phyloP scores from a whole-genome alignment of 176 grass and related monocot genomes.

The Microstegium vimineum region DNA sequence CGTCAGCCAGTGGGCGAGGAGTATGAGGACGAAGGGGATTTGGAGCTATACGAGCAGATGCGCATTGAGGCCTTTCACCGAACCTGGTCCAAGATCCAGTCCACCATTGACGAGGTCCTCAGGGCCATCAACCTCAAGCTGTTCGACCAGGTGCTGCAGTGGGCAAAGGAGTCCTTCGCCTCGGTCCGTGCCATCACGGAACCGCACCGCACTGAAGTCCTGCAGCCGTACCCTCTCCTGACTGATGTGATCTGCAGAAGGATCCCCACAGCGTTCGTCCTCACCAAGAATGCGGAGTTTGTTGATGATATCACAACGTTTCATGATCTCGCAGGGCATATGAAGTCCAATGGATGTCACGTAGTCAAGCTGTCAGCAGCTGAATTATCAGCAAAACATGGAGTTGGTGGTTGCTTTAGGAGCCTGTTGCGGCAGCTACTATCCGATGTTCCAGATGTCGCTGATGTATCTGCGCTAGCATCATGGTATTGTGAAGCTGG shows the following conservation, averaged over 20 bases:
- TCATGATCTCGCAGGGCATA: conserved; percentile 49
- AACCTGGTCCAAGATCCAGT: too few species aligned
- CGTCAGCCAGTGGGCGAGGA: too few species aligned
- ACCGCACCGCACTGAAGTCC: conserved; percentile 22
- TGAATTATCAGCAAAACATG: conserved; percentile 60
- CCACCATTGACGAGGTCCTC: too few species aligned
- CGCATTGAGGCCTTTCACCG: too few species aligned
- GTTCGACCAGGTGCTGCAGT: conserved; percentile 73
- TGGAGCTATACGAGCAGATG: too few species aligned
- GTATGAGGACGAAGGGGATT: too few species aligned
- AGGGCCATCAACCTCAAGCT: conserved; percentile 66
- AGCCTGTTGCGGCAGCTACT: conserved; percentile 71
- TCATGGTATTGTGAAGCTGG: too few species aligned
- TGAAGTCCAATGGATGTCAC: conserved; percentile 64
- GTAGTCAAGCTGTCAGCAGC: conserved; percentile 50
- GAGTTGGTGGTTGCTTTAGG: conserved; percentile 58
- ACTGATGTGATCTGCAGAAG: conserved; percentile 47
- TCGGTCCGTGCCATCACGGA: conserved; percentile 10
- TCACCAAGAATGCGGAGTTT: conserved; percentile 86
- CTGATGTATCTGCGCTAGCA: too few species aligned
- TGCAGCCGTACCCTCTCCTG: too few species aligned
- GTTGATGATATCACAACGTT: conserved; percentile 73
- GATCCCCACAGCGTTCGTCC: conserved; percentile 64
- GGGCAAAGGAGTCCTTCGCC: conserved; percentile 67
- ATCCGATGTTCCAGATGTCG: conserved; percentile 27